These are phyloP conservation scores for Asterella californica DNA, from an alignment of 225 moss, liverwort and hornwort genomes.

Conservation along the genomic window DNA sequence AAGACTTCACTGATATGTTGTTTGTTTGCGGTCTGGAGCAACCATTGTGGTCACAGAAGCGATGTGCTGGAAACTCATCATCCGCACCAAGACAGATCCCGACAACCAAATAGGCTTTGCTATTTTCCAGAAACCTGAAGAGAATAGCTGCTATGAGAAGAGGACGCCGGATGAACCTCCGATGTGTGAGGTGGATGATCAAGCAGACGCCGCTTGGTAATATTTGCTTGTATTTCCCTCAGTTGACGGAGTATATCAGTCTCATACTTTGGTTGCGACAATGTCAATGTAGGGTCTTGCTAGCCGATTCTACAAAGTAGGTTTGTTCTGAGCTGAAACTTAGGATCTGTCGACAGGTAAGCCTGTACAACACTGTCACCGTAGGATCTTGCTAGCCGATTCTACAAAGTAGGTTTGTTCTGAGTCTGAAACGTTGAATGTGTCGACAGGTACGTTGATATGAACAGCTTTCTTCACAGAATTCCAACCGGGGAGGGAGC, in stretches of 20 bases:
- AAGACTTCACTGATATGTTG: background rate
- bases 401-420: too few relatives aligned
- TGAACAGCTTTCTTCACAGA: conserved; percentile 74
- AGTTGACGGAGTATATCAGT: background rate
- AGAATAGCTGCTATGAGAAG: conserved; percentile 57
- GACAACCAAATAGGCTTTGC: conserved; percentile 63
- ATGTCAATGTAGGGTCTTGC: background rate
- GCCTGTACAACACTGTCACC: too few relatives aligned
- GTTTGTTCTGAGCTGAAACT: background rate
- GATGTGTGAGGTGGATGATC: conserved; percentile 64
- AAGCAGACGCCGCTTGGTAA: conserved; percentile 82
- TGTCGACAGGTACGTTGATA: conserved; percentile 60
- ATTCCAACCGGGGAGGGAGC: conserved; percentile 51
- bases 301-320: background rate
- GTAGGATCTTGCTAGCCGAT: too few relatives aligned
- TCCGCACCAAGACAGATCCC: conserved; percentile 52
- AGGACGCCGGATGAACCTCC: conserved; percentile 53
- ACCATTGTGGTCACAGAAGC: conserved; percentile 58
- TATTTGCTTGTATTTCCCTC: background rate
- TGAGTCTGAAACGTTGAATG: background rate
- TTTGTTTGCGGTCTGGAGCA: conserved; percentile 36
- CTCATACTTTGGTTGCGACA: background rate
- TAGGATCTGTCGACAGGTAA: too few relatives aligned
- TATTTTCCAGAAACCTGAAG: conserved; percentile 71
- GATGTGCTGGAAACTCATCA: conserved; percentile 73